Base-by-base conservation (phyloP, 2,329 filamentous ascomycete species). In the Aspergillus nomiae region DNA sequence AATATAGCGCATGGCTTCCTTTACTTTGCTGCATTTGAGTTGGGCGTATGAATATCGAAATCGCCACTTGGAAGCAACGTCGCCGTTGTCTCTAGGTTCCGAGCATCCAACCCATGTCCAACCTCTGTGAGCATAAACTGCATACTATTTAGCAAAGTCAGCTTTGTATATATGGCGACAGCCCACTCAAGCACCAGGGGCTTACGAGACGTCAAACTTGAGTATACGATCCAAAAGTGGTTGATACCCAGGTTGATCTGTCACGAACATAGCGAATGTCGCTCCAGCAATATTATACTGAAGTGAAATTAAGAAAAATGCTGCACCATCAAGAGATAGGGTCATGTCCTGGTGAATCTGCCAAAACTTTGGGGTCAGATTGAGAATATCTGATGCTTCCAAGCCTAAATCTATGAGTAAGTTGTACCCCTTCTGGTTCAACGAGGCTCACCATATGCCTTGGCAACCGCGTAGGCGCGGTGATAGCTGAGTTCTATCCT, bases 51-150 rank as follows among this genome's bases (percentile, higher is more conserved):
- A 9, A 78, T 63, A 14, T 71, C 66, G 63, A 77, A 77, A 12
- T 65, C 66, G 0, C 76, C 78, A 61, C 79, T 71, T 72, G 65
- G 26, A 28, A 28, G 26, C 12, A 74, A 61, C 2, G 73, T 78
- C 7, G 77, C 77, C 0, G 69, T 77, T 2, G 77, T 80, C 58
- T 80, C 74, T 5, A 81, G 45, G 28, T 79, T 78, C 4, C 70
- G 65, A 1, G 77, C 75, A 63, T 80, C 77, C 6, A 79, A 69
- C 4, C 78, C 78, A 57, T 79, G 77, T 2, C 76, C 76, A 10
- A 78, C 58, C 60, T 81, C 78, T 0, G 76, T 80, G 4, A 80
- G 68, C 70, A 80, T 69, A 60, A 76, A 81, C 9, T 46, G 43
- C 3, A 24, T 26, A 9, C 43, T 26, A 21, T 21, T 24, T 3